Conservation (phyloP, 2,329 filamentous ascomycete species). For the Talaromyces sp. region DNA sequence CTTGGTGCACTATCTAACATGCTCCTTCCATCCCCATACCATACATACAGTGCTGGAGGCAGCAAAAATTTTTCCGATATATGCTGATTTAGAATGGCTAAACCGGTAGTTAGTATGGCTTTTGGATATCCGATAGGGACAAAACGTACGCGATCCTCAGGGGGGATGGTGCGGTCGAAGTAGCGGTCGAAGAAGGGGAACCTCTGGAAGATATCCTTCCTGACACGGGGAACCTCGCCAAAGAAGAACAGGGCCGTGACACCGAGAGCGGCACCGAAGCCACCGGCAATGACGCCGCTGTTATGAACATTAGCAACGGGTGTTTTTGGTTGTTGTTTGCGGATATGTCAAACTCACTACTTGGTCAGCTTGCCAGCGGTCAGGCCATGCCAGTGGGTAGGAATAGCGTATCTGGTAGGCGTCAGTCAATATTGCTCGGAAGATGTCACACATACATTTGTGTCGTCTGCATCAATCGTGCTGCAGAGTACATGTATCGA, state of each 20-base stretch:
- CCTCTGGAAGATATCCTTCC: constrained; percentile 58
- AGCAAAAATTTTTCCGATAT: constrained; percentile 5
- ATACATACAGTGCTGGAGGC: constrained; percentile 15
- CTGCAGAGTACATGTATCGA: background rate
- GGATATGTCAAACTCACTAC: constrained; percentile 1
- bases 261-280: constrained; percentile 54
- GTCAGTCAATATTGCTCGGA: background rate
- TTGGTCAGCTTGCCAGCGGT: constrained; percentile 32
- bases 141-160: constrained; percentile 54
- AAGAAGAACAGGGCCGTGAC: constrained; percentile 61
- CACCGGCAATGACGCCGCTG: constrained; percentile 45
- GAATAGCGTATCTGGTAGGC: constrained; percentile 45
- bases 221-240: constrained; percentile 58
- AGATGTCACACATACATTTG: background rate
- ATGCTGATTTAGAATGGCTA: constrained; percentile 32
- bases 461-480: background rate
- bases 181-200: constrained; percentile 54
- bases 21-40: constrained; percentile 3
- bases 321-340: background rate
- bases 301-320: constrained; percentile 11
- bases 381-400: constrained; percentile 47
- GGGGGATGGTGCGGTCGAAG: constrained; percentile 53
- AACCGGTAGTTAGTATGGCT: constrained; percentile 16
- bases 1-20: constrained; percentile 3
- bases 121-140: background rate